These are phyloP conservation scores for Colletotrichum noveboracense DNA, from an alignment of 2,329 filamentous ascomycete species.

Conservation along the genomic window DNA sequence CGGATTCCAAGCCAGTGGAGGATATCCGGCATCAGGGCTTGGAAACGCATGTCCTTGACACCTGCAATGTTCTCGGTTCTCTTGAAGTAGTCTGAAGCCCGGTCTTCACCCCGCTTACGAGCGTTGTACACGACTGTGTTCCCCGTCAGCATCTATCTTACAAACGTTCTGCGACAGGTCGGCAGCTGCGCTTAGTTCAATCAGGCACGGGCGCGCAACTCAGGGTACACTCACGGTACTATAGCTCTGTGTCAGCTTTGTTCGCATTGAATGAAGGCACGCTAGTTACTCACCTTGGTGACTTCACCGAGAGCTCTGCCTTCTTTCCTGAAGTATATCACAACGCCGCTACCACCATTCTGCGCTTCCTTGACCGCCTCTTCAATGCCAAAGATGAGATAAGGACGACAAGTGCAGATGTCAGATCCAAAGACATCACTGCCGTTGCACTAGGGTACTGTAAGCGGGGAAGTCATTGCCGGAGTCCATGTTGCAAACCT, in stretches of 20 bases:
- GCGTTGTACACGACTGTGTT: slow-evolving; percentile 73
- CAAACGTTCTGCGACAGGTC: not conserved
- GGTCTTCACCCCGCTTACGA: slow-evolving; percentile 78
- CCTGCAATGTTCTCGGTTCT: slow-evolving; percentile 98
- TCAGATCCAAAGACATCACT: slow-evolving; percentile 98
- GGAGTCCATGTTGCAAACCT: slow-evolving; percentile 44
- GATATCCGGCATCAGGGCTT: slow-evolving; percentile 97
- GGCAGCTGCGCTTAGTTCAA: not conserved
- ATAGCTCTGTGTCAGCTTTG: slow-evolving; percentile 32
- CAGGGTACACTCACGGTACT: slow-evolving; percentile 49
- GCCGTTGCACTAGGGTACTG: slow-evolving; percentile 74
- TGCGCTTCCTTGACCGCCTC: slow-evolving; percentile 98
- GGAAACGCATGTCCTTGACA: slow-evolving; percentile 96
- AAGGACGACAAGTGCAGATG: slow-evolving; percentile 95
- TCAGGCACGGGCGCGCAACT: not conserved
- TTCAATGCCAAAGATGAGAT: slow-evolving; percentile 95
- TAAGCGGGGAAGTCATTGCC: not conserved
- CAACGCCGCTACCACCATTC: slow-evolving; percentile 89
- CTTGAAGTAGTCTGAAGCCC: slow-evolving; percentile 92
- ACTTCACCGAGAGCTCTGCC: slow-evolving; percentile 94
- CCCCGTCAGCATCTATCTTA: not conserved
- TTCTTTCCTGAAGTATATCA: slow-evolving; percentile 99
- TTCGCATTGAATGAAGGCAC: slow-evolving; percentile 2
- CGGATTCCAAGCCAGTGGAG: slow-evolving; percentile 98
- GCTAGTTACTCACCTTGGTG: slow-evolving; percentile 75